phyloP scores from a whole-genome alignment of 2,329 filamentous ascomycete genomes.

The Periconia macrospinosa region DNA sequence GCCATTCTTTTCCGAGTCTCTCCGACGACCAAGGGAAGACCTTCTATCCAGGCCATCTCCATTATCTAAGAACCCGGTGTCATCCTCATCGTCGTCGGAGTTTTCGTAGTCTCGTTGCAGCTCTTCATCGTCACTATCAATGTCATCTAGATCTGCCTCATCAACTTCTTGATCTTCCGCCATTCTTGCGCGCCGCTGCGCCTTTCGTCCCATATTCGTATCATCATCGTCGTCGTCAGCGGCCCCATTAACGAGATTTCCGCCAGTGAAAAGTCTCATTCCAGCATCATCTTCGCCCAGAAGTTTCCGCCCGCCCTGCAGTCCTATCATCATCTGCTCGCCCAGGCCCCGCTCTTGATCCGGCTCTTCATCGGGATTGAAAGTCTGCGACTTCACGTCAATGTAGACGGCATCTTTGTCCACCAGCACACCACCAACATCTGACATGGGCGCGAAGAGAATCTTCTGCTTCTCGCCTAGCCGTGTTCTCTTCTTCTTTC shows the following conservation, averaged over 20 bases:
- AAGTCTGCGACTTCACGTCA: constrained; percentile 70
- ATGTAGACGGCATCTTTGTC: constrained; percentile 98
- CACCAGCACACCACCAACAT: constrained; percentile 92
- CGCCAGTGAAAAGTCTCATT: constrained; percentile 82
- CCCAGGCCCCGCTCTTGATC: constrained; percentile 82
- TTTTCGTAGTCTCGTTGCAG: constrained; percentile 51
- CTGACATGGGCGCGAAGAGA: constrained; percentile 96
- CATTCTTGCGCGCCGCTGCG: constrained; percentile 54
- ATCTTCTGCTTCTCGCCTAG: constrained; percentile 97
- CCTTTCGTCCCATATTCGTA: constrained; percentile 58
- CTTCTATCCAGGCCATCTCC: constrained; percentile 45
- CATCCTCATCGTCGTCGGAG: constrained; percentile 56
- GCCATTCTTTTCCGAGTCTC: constrained; percentile 32
- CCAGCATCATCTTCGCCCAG: constrained; percentile 82
- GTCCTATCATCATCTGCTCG: constrained; percentile 88
- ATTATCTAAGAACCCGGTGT: constrained; percentile 46
- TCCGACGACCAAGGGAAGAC: constrained; percentile 24
- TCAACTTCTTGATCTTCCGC: constrained; percentile 52
- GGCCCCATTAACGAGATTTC: constrained; percentile 64
- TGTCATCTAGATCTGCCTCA: constrained; percentile 54
- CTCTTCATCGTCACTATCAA: constrained; percentile 57
- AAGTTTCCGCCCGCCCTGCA: constrained; percentile 80
- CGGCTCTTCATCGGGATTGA: constrained; percentile 64
- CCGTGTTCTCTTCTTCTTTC: constrained; percentile 77
- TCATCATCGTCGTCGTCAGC: constrained; percentile 60